Evolutionary conservation across 148 eudicot species (phyloP), one percentile per base, ranked within the genome.

Genomic region (Simmondsia chinensis): DNA sequence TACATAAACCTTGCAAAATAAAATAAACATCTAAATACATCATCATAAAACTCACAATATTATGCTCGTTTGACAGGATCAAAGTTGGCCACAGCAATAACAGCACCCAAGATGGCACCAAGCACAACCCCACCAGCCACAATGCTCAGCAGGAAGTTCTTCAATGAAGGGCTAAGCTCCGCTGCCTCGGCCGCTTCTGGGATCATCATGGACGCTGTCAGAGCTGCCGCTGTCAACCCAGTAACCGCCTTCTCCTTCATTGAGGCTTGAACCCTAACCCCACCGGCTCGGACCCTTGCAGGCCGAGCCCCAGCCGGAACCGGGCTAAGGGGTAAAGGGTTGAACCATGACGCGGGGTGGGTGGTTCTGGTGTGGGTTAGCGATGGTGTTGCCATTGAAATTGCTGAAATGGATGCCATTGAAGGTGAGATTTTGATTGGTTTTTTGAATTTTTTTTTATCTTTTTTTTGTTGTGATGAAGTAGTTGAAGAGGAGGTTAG

Each of bases 181-280:
- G 83, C 83, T 0, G 83, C 83, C 55, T 77, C 57, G 0, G 83
- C 83, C 21, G 59, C 76, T 5, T 77, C 73, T 0, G 83, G 83
- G 2, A 47, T 44, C 73, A 77, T 47, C 83, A 77, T 69, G 6
- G 70, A 69, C 0, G 65, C 83, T 0, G 79, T 66, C 0, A 69
- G 41, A 4, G 69, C 70, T 0, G 68, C 73, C 1, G 79, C 69
- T 1, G 83, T 61, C 0, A 73, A 31, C 2, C 72, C 83, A 2
- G 61, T 66, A 0, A 65, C 60, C 4, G 63, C 70, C 53, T 76
- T 72, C 48, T 76, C 83, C 64, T 65, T 76, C 21, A 76, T 9
- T 0, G 79, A 73, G 5, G 79, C 72, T 29, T 51, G 43, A 10
- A 68, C 67, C 45, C 43, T 52, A 6, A 75, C 10, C 7, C 51